A percentile compares a stretch with the other conserved stretches of the same genome.
Evolutionary conservation across 805 yeast genomes (phyloP).

Genomic region (Trichomonascus vanleenenianus): DNA sequence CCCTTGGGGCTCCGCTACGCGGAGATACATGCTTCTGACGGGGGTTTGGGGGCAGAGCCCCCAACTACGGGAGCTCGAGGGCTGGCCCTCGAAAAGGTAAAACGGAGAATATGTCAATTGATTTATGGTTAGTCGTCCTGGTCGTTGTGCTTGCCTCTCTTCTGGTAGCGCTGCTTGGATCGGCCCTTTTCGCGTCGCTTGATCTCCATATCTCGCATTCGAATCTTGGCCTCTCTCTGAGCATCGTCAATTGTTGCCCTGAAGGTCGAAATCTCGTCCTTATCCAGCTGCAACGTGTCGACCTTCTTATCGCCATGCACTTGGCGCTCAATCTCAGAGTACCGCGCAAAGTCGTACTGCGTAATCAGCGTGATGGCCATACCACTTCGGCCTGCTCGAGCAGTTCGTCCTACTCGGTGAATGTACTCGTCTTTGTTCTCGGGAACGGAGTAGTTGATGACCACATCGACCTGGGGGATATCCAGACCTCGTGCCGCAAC

Average conservation of each 20-base stretch:
- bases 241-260: constrained; percentile 89
- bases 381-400: constrained; percentile 93
- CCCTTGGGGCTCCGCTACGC: no score
- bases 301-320: constrained; percentile 55
- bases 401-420: constrained; percentile 97
- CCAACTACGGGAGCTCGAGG: no score
- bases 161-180: constrained; percentile 25
- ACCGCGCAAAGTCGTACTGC: constrained; percentile 88
- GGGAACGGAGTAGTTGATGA: constrained; percentile 87
- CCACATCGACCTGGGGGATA: constrained; percentile 87
- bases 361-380: constrained; percentile 79
- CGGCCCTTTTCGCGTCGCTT: constrained; percentile 30
- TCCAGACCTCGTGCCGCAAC: constrained; percentile 97
- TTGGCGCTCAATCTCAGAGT: constrained; percentile 81
- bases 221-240: constrained; percentile 78
- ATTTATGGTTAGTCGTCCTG: background rate
- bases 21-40: no score
- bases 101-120: no score
- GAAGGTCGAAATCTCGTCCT: constrained; percentile 65
- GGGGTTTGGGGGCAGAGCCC: no score
- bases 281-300: constrained; percentile 44
- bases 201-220: constrained; percentile 60
- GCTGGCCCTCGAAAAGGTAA: no score
- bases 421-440: constrained; percentile 94
- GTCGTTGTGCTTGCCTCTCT: background rate